Percentiles rank a stretch among this genome's conserved stretches.
phyloP scores from a whole-genome alignment of 345 rosid genomes.

The Dipteronia dyeriana region DNA sequence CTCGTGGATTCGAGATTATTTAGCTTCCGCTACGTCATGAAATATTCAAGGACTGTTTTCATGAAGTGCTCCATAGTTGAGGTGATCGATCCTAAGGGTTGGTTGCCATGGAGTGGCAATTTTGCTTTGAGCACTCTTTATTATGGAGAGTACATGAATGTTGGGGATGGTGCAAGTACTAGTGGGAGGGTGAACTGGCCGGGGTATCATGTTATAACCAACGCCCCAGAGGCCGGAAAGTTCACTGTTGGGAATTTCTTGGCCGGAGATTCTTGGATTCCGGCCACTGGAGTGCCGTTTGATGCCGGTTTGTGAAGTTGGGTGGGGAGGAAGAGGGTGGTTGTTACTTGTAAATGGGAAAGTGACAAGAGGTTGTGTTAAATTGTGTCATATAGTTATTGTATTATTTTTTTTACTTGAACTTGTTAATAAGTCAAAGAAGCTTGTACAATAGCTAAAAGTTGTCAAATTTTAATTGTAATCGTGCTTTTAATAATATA shows the following conservation, averaged over 20 bases:
- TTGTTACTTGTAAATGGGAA: conserved; percentile 1
- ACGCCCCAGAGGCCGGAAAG: conserved; percentile 51
- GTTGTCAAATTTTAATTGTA: conserved; percentile 3
- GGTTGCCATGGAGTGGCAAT: conserved; percentile 75
- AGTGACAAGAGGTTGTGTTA: background rate
- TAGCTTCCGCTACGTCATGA: no score
- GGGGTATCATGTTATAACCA: conserved; percentile 49
- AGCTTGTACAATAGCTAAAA: background rate
- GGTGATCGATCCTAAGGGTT: conserved; percentile 56
- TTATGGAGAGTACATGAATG: conserved; percentile 79
- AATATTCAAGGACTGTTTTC: conserved; percentile 77
- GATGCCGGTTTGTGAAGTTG: conserved; percentile 46
- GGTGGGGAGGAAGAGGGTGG: background rate
- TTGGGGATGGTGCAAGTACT: conserved; percentile 61
- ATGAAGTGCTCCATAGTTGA: conserved; percentile 56
- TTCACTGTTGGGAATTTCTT: conserved; percentile 73
- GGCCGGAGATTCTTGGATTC: conserved; percentile 70
- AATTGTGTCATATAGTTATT: background rate
- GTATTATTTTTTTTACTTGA: background rate
- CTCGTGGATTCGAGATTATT: no score
- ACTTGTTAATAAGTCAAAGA: background rate
- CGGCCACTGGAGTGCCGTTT: conserved; percentile 73
- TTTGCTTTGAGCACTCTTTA: conserved; percentile 78
- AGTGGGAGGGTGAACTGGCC: conserved; percentile 74
- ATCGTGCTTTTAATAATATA: background rate